phyloP scores from a whole-genome alignment of 116 monocot genomes.

The Iris pallida region DNA sequence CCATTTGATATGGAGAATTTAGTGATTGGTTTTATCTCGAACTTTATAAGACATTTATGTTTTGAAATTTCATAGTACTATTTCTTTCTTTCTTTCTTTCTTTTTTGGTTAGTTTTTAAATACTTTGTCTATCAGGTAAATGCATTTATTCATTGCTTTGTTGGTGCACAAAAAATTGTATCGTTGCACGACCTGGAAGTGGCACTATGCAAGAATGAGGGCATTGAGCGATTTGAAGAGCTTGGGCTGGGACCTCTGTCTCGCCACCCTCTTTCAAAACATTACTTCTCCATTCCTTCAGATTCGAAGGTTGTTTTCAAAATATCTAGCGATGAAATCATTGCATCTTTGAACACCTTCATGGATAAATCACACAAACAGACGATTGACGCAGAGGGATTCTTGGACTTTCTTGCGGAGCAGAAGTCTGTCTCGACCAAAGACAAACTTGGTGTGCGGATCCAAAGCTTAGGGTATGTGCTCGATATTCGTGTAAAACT shows the following conservation, averaged over 20 bases:
- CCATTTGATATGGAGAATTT: no score
- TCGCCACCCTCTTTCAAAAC: conserved; percentile 52
- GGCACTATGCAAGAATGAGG: conserved; percentile 74
- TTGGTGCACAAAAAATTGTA: conserved; percentile 53
- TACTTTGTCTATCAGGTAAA: conserved; percentile 46
- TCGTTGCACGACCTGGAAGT: conserved; percentile 69
- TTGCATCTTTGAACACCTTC: conserved; percentile 32
- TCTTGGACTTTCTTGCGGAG: conserved; percentile 55
- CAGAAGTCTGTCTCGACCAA: conserved; percentile 45
- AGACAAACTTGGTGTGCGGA: conserved; percentile 80
- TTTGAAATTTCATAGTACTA: no score
- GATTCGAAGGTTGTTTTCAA: conserved; percentile 43
- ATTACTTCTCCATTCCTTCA: conserved; percentile 62
- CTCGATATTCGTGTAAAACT: not conserved
- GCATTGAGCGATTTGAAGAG: conserved; percentile 65
- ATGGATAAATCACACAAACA: conserved; percentile 29
- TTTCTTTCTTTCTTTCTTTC: not conserved
- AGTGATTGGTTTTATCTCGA: not conserved
- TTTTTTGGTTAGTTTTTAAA: not conserved
- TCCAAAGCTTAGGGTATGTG: conserved; percentile 70
- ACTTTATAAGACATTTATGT: no score
- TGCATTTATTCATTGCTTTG: conserved; percentile 91
- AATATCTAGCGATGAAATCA: conserved; percentile 63
- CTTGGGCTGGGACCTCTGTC: conserved; percentile 77
- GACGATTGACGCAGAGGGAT: conserved; percentile 35